phyloP scores from a whole-genome alignment of 2,329 filamentous ascomycete species.

The Pyrenochaeta sp. region DNA sequence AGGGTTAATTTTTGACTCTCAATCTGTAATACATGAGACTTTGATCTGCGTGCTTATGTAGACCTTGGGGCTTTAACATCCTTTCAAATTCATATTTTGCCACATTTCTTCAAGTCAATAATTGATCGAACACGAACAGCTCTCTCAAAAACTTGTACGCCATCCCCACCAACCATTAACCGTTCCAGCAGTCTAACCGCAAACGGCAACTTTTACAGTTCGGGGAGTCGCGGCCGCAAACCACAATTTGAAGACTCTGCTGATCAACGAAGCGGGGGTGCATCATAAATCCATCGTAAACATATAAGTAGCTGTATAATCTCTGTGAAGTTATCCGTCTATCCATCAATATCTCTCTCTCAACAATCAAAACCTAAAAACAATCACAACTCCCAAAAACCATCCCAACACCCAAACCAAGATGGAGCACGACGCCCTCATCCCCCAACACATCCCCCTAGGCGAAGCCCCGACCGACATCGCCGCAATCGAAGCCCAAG shows the following conservation, averaged over 20 bases:
- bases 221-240: conserved; percentile 7
- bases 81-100: too few relatives aligned
- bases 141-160: too few relatives aligned
- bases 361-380: background rate
- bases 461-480: conserved; percentile 41
- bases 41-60: too few relatives aligned
- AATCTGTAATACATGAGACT: too few relatives aligned
- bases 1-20: too few relatives aligned
- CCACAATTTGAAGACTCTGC: conserved; percentile 19
- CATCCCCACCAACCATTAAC: too few relatives aligned
- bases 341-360: background rate
- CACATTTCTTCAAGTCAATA: too few relatives aligned
- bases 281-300: background rate
- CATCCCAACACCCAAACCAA: conserved; percentile 10
- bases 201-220: conserved; percentile 19
- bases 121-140: too few relatives aligned
- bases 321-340: background rate
- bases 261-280: conserved; percentile 9
- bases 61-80: too few relatives aligned
- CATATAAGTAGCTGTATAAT: conserved; percentile 2
- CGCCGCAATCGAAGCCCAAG: conserved; percentile 48
- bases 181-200: conserved; percentile 4
- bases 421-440: conserved; percentile 19
- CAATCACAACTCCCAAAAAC: background rate
- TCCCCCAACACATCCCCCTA: conserved; percentile 31